These are phyloP conservation scores for Alternaria conjuncta DNA, from an alignment of 2,329 filamentous ascomycete genomes.

Conservation along the genomic window DNA sequence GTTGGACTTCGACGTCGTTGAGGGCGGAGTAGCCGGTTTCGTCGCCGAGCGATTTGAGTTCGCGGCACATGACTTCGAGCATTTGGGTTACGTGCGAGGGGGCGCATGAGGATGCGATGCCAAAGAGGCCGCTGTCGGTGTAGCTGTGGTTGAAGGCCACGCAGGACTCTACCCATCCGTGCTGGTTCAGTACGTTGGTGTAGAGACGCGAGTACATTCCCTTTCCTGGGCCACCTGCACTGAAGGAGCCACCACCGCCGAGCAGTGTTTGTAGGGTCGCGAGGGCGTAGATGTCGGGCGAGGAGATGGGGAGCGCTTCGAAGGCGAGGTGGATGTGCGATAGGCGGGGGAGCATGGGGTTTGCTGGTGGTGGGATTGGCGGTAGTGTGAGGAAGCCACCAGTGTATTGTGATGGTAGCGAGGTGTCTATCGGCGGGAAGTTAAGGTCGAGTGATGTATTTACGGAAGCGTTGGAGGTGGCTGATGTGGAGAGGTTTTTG, in stretches of 20 bases:
- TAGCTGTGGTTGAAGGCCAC: conserved; percentile 97
- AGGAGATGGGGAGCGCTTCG: conserved; percentile 88
- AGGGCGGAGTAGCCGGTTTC: conserved; percentile 77
- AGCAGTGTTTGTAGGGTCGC: conserved; percentile 95
- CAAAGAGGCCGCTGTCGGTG: conserved; percentile 93
- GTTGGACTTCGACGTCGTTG: conserved; percentile 77
- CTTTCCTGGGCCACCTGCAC: conserved; percentile 93
- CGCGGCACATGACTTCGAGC: conserved; percentile 94
- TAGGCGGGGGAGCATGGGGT: conserved; percentile 78
- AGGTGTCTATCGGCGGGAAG: conserved; percentile 62
- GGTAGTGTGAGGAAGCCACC: conserved; percentile 91
- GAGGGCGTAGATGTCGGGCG: conserved; percentile 92
- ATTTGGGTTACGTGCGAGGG: conserved; percentile 80
- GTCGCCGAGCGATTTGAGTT: conserved; percentile 78
- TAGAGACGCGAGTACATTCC: conserved; percentile 99
- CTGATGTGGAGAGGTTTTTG: conserved; percentile 83
- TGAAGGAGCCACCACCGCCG: conserved; percentile 95
- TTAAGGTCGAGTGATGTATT: conserved; percentile 56
- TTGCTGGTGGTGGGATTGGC: conserved; percentile 75
- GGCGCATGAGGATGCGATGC: conserved; percentile 85
- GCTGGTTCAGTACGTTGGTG: conserved; percentile 96
- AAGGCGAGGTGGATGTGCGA: conserved; percentile 96
- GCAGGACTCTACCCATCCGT: conserved; percentile 96
- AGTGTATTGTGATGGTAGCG: conserved; percentile 79
- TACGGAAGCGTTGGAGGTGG: conserved; percentile 64